A percentile compares a stretch with the other conserved stretches of the same genome.
Conservation (phyloP, 2,329 filamentous ascomycete species). For the Calycina herbarum region DNA sequence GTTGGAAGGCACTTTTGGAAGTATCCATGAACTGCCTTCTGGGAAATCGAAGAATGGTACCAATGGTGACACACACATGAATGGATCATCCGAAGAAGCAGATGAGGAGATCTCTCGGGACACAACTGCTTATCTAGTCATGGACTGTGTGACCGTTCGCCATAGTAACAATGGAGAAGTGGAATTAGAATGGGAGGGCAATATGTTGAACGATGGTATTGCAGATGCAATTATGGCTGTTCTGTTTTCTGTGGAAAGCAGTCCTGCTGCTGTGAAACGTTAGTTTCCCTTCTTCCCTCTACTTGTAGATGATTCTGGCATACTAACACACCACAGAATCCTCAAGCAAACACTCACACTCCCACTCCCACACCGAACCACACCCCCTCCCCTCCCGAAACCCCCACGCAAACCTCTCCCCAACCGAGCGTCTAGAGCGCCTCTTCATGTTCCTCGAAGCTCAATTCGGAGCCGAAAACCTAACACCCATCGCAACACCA, state of each 20-base stretch:
- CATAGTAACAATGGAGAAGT: slow-evolving; percentile 77
- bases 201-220: slow-evolving; percentile 95
- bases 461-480: slow-evolving; percentile 84
- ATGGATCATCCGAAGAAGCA: slow-evolving; percentile 51
- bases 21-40: slow-evolving; percentile 64
- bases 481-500: slow-evolving; percentile 71
- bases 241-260: slow-evolving; percentile 87
- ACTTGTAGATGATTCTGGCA: neutral
- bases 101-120: slow-evolving; percentile 63
- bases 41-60: slow-evolving; percentile 43
- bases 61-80: slow-evolving; percentile 41
- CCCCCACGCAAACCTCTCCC: slow-evolving; percentile 69
- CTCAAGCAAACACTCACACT: slow-evolving; percentile 56
- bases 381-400: slow-evolving; percentile 59
- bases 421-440: slow-evolving; percentile 77
- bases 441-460: slow-evolving; percentile 96
- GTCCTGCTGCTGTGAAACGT: slow-evolving; percentile 92
- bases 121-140: slow-evolving; percentile 66
- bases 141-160: slow-evolving; percentile 86
- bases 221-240: slow-evolving; percentile 97
- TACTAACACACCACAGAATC: slow-evolving; percentile 48
- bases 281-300: slow-evolving; percentile 39
- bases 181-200: slow-evolving; percentile 95
- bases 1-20: slow-evolving; percentile 89
- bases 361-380: slow-evolving; percentile 50